A percentile compares a stretch with the other conserved stretches of the same genome.
Conservation (phyloP, 768 basidiomycete genomes). For the Thelephora aurantiotincta region DNA sequence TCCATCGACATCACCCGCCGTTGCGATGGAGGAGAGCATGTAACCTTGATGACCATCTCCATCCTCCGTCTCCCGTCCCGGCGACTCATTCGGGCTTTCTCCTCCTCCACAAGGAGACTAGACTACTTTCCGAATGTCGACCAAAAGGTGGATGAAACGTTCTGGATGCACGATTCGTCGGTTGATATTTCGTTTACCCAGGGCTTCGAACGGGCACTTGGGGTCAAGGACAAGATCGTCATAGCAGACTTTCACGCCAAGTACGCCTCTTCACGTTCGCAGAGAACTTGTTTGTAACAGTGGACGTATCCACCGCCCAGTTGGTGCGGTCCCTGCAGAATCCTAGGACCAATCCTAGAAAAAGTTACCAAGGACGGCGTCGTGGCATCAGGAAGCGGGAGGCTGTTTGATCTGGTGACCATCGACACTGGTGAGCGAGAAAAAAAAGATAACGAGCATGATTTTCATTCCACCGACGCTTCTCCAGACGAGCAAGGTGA, state of each 20-base stretch:
- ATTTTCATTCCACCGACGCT: background rate
- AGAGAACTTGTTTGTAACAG: background rate
- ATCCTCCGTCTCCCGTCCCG: background rate
- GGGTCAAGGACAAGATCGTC: conserved; percentile 35
- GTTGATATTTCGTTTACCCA: conserved; percentile 8
- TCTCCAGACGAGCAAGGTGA: conserved; percentile 29
- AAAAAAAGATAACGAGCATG: background rate
- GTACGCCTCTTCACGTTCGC: conserved; percentile 26
- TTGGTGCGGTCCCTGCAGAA: conserved; percentile 70
- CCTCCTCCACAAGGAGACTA: conserved; percentile 24
- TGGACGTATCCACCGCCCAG: conserved; percentile 21
- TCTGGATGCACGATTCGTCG: background rate
- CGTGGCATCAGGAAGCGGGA: conserved; percentile 34
- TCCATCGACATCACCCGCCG: background rate
- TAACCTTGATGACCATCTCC: background rate
- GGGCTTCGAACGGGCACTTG: conserved; percentile 21
- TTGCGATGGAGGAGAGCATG: background rate
- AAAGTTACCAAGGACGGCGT: conserved; percentile 33
- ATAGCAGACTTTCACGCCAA: conserved; percentile 75
- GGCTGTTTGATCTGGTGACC: conserved; percentile 57
- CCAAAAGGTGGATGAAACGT: conserved; percentile 23
- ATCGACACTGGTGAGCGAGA: conserved; percentile 28
- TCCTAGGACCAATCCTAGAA: conserved; percentile 57
- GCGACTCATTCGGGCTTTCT: conserved; percentile 17
- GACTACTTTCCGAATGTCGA: conserved; percentile 32